Evolutionary conservation across 1,284 basidiomycete species (phyloP), one percentile per base, ranked within the genome.

Genomic region (Vanrija pseudolonga): DNA sequence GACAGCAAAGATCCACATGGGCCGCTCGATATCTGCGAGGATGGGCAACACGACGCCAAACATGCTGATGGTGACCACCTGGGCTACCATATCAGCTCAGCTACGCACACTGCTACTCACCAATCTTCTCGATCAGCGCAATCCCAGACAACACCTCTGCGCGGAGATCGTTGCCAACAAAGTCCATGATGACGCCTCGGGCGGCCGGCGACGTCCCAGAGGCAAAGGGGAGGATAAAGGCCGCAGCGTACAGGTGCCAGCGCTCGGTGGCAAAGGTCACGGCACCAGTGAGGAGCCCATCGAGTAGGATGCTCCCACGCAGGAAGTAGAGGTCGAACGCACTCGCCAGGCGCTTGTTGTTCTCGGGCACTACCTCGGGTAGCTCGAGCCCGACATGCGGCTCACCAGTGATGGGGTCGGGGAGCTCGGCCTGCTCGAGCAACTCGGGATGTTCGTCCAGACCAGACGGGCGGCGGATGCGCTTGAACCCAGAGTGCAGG

Each of bases 101-200:
- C 48, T 36, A 63, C 55, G 4, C 4, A 4, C 12, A 32, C 14
- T 14, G 8, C 4, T 2, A 26, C 32, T 32, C 32, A 32, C 32
- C 65, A 38, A 73, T 46, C 26, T 65, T 68, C 52, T 76, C 73
- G n/a, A 70, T 56, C 37, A 76, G 45, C 0, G 72, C 68, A 40
- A 76, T 69, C 0, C 61, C 73, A 6, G 62, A 54, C 20, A 76
- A 53, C 0, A 72, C 72, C 42, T 72, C 71, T 0, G 66, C 51
- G 23, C 66, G 51, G 23, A 70, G 50, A 0, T 63, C 61, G 0
- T 53, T 32, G 7, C 59, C 59, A 6, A 73, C 70, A 46, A 76
- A 65, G 46, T 74, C 73, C 48, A 74, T 56, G 11, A 65, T 58
- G 17, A 74, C 72, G 9, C 73, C 73, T 51, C 72, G 73, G 18